A percentile compares a stretch with the other conserved stretches of the same genome.
Evolutionary conservation across 176 grass and related monocot species (phyloP).

Genomic region (Urochloa ruziziensis): DNA sequence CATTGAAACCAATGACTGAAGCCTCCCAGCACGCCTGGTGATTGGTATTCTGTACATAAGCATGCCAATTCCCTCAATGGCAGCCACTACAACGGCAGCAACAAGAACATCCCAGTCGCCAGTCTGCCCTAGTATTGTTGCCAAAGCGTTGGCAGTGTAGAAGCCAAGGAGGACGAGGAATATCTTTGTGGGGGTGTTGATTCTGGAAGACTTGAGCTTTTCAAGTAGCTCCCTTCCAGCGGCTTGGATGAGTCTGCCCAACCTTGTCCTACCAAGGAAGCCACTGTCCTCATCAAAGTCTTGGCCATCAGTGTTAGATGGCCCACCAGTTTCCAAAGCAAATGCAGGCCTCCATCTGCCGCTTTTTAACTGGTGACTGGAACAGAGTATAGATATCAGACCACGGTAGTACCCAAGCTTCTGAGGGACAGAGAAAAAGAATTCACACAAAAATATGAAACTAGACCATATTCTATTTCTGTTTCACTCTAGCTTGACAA

Average conservation of each 20-base stretch:
- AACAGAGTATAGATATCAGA: slow-evolving; percentile 26
- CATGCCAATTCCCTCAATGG: slow-evolving; percentile 92
- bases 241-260: slow-evolving; percentile 66
- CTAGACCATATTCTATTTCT: no score
- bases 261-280: slow-evolving; percentile 68
- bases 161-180: slow-evolving; percentile 92
- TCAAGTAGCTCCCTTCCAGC: slow-evolving; percentile 61
- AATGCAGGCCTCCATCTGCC: slow-evolving; percentile 56
- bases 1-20: slow-evolving; percentile 56
- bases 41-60: slow-evolving; percentile 80
- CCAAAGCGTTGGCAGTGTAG: slow-evolving; percentile 91
- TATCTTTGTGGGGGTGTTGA: slow-evolving; percentile 74
- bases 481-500: no score
- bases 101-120: slow-evolving; percentile 99
- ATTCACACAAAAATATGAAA: neutral
- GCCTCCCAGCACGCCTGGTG: slow-evolving; percentile 43
- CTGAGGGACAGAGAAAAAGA: neutral
- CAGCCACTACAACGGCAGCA: slow-evolving; percentile 75
- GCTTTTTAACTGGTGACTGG: slow-evolving; percentile 51
- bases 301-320: slow-evolving; percentile 49
- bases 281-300: slow-evolving; percentile 53
- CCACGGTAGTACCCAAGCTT: neutral
- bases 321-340: slow-evolving; percentile 69
- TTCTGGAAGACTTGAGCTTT: slow-evolving; percentile 77
- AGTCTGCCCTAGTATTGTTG: slow-evolving; percentile 91